A percentile compares a stretch with the other conserved stretches of the same genome.
Evolutionary conservation across 129 eudicot species (phyloP).

Genomic region (Smallanthus sonchifolius): DNA sequence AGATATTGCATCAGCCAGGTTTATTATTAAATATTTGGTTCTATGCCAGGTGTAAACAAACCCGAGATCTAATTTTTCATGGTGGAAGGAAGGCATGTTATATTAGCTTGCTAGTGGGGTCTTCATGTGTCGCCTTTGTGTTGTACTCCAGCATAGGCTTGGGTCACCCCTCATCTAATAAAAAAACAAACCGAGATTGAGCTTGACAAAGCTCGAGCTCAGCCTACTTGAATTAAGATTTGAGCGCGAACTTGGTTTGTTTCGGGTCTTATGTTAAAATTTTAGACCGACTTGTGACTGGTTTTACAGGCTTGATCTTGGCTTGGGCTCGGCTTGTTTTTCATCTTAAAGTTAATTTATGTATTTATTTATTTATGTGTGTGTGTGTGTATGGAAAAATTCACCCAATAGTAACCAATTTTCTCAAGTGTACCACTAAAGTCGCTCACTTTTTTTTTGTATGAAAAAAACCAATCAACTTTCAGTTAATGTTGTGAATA

Average conservation of each 20-base stretch:
- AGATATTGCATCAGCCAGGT: conserved; percentile 96
- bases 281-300: background rate
- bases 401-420: background rate
- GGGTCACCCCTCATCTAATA: too few species aligned
- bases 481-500: too few species aligned
- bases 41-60: background rate
- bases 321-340: background rate
- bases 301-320: background rate
- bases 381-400: background rate
- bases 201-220: background rate
- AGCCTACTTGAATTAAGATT: background rate
- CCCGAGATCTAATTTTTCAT: too few species aligned
- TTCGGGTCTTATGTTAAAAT: background rate
- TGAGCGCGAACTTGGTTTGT: background rate
- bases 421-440: too few species aligned
- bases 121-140: too few species aligned
- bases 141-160: too few species aligned
- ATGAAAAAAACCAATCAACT: too few species aligned
- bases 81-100: too few species aligned
- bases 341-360: background rate
- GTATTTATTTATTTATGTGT: background rate
- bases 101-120: too few species aligned
- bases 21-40: background rate
- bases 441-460: too few species aligned
- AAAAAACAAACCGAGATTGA: background rate